phyloP scores from a whole-genome alignment of 2,329 filamentous ascomycete species.

The Daldinia sp. region DNA sequence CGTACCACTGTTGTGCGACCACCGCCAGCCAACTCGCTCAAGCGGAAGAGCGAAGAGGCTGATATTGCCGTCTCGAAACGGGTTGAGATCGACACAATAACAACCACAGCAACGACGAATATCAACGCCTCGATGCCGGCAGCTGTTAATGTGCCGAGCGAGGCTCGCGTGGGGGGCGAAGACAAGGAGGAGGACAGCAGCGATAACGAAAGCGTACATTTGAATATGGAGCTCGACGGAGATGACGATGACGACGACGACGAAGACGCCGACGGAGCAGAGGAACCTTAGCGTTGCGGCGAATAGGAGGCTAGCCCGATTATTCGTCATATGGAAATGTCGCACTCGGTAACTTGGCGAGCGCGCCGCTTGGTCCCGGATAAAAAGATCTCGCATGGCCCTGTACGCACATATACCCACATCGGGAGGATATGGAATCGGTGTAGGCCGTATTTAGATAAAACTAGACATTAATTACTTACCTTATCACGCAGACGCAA shows the following conservation, averaged over 20 bases:
- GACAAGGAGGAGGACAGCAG: conserved; percentile 59
- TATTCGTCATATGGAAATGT: conserved; percentile 20
- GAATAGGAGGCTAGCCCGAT: conserved; percentile 35
- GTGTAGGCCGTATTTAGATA: conserved; percentile 1
- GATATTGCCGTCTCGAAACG: conserved; percentile 55
- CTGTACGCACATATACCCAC: background rate
- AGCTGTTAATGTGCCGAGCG: conserved; percentile 18
- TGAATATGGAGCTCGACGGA: conserved; percentile 69
- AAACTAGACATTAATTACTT: conserved; percentile 19
- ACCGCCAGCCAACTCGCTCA: conserved; percentile 49
- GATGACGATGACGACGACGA: conserved; percentile 52
- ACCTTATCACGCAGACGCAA: conserved; percentile 34
- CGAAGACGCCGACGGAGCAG: conserved; percentile 12
- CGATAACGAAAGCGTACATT: conserved; percentile 66
- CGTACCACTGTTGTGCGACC: conserved; percentile 28
- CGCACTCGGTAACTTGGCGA: conserved; percentile 33
- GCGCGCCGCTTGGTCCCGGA: conserved; percentile 29
- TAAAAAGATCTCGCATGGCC: conserved; percentile 36
- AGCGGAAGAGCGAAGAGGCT: conserved; percentile 59
- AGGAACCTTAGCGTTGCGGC: conserved; percentile 11
- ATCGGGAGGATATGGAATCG: background rate
- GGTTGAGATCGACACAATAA: conserved; percentile 52
- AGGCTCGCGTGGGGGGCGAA: conserved; percentile 15
- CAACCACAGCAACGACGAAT: conserved; percentile 12
- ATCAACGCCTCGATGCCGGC: background rate